Base-by-base conservation (phyloP, 345 rosid genomes). In the Kandelia obovata region DNA sequence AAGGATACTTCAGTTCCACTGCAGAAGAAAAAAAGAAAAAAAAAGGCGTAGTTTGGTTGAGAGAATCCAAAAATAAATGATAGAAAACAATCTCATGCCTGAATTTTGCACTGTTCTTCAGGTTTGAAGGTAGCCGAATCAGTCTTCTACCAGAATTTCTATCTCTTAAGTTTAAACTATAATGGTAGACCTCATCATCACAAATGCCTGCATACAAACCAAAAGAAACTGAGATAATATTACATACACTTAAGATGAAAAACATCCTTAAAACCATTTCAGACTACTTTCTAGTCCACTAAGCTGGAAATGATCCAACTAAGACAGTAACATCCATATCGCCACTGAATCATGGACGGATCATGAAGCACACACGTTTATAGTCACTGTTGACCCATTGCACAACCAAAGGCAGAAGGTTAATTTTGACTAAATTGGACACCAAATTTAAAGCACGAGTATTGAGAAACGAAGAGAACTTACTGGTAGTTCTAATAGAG, bases 1-100 rank as follows among this genome's bases (percentile, higher is more conserved):
- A 94, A 65, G 67, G 73, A 79, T 55, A 84, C 89, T 80, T 91
- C 97, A 31, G 93, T 88, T 39, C 98, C 97, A 63, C 98, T 91
- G 83, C 55, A 77, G 71, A 27, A 65, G 30, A 23, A 32, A 31
- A 37, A 55, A 62, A 17, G 26, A 31, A 65, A 74, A 65, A 4
- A 65, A 74, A 65, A 26, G 2, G 13, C n/a, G 30, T 43, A 53
- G 30, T 39, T 8, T 8, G 75, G 35, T 31, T 34, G 62, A 73
- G 28, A 25, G 65, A 51, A 72, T 47, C 27, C 9, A 55, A 73
- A 20, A 37, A 26, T 53, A 5, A 62, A 51, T 6, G 55, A 62
- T 0, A 5, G 11, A 53, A 32, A 59, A 66, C 4, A 47, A 53
- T 58, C 15, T 20, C 87, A 65, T 77, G 78, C 97, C 97, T 91